Evolutionary conservation across 2,329 filamentous ascomycete species (phyloP).

Genomic region (Xylaria sp.): DNA sequence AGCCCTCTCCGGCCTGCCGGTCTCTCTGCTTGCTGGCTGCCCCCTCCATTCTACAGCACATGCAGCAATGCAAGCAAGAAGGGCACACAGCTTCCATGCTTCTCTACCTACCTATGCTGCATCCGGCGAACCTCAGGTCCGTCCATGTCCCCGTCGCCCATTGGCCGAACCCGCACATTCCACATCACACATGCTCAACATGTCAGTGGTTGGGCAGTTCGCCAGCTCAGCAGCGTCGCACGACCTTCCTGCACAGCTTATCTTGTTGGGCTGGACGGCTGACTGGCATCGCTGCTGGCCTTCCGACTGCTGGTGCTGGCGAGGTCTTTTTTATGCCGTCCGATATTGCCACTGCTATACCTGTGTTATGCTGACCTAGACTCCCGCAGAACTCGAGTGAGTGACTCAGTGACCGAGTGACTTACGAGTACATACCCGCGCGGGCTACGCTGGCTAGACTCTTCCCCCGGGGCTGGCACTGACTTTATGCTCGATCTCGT

Average conservation of each 20-base stretch:
- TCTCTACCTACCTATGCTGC: neutral
- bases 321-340: conserved; percentile 1
- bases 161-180: neutral
- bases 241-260: neutral
- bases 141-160: no score
- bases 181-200: conserved; percentile 3
- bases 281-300: neutral
- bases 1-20: no score
- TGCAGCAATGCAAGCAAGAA: conserved; percentile 7
- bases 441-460: neutral
- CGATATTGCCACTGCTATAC: conserved; percentile 13
- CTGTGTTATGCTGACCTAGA: conserved; percentile 9
- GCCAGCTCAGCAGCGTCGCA: conserved; percentile 11
- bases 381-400: neutral
- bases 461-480: conserved; percentile 11
- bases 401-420: neutral
- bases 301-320: neutral
- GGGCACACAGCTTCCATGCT: no score
- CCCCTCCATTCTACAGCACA: no score
- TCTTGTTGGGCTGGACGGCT: neutral
- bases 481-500: conserved; percentile 3
- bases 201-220: neutral
- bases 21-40: no score
- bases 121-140: neutral
- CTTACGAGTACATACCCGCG: neutral